These are phyloP conservation scores for Paecilomyces sp. DNA, from an alignment of 2,329 filamentous ascomycete genomes.

Conservation along the genomic window DNA sequence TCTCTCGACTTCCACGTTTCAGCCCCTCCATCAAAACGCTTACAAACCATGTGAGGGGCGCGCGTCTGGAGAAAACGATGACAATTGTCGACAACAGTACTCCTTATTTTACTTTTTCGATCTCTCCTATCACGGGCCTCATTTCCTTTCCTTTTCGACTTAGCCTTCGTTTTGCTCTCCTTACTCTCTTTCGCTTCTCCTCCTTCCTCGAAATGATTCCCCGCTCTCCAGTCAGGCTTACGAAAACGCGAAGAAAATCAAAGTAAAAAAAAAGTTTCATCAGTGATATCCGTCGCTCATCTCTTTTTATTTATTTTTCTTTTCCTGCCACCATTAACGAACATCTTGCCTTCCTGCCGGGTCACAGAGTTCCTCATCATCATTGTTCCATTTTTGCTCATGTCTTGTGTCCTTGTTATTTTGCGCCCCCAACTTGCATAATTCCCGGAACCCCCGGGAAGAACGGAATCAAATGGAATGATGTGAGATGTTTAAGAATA, in stretches of 20 bases:
- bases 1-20: background rate
- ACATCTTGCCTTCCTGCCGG: background rate
- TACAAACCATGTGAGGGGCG: background rate
- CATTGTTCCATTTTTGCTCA: background rate
- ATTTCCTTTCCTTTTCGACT: background rate
- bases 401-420: background rate
- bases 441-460: background rate
- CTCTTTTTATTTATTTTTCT: background rate
- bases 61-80: background rate
- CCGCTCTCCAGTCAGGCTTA: background rate
- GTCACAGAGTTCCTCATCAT: background rate
- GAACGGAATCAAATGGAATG: background rate
- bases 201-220: background rate
- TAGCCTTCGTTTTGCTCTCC: background rate
- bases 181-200: background rate
- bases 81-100: background rate
- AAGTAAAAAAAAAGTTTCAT: background rate
- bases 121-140: background rate
- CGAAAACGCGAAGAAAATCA: background rate
- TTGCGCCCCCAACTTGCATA: background rate
- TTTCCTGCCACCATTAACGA: background rate
- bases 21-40: background rate
- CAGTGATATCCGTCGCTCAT: background rate
- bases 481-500: background rate
- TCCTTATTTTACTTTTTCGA: background rate